Percentiles rank a stretch among this genome's conserved stretches.
Evolutionary conservation across 225 moss, liverwort and hornwort genomes (phyloP).

Genomic region (Physcomitrium patens): DNA sequence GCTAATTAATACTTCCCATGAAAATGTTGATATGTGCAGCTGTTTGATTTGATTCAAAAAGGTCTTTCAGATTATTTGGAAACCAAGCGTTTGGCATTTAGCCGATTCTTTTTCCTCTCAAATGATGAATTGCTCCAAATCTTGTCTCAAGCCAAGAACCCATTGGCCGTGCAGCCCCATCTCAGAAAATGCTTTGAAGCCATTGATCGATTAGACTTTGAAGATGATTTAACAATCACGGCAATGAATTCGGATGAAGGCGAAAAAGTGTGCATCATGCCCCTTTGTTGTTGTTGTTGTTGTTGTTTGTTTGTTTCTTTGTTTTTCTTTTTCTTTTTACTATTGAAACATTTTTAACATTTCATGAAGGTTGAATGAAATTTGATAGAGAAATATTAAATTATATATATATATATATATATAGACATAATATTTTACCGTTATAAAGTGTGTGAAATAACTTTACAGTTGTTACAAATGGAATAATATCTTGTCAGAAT

Average conservation of each 20-base stretch:
- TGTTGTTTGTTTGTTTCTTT: no score
- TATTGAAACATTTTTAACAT: no score
- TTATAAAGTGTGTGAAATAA: no score
- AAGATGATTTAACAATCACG: slow-evolving; percentile 69
- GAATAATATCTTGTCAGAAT: no score
- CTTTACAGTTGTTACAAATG: no score
- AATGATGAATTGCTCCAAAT: slow-evolving; percentile 83
- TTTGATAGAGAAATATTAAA: no score
- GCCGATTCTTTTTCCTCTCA: slow-evolving; percentile 80
- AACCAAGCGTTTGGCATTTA: slow-evolving; percentile 78
- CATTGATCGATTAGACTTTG: slow-evolving; percentile 73
- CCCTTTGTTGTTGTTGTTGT: no score
- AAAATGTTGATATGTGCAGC: slow-evolving; percentile 30
- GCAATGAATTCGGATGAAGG: slow-evolving; percentile 80
- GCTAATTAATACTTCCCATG: neutral
- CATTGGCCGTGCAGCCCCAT: slow-evolving; percentile 78
- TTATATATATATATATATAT: no score
- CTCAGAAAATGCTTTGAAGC: slow-evolving; percentile 83
- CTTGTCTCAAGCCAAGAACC: slow-evolving; percentile 83
- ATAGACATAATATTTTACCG: no score
- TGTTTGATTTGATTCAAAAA: slow-evolving; percentile 78
- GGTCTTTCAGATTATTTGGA: slow-evolving; percentile 81
- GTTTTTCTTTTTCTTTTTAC: no score
- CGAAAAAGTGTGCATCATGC: slow-evolving; percentile 52
- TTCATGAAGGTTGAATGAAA: no score